Evolutionary conservation across 805 yeast genomes (phyloP), one percentile per base, ranked within the genome.

Genomic region (Candida sphagnicola): DNA sequence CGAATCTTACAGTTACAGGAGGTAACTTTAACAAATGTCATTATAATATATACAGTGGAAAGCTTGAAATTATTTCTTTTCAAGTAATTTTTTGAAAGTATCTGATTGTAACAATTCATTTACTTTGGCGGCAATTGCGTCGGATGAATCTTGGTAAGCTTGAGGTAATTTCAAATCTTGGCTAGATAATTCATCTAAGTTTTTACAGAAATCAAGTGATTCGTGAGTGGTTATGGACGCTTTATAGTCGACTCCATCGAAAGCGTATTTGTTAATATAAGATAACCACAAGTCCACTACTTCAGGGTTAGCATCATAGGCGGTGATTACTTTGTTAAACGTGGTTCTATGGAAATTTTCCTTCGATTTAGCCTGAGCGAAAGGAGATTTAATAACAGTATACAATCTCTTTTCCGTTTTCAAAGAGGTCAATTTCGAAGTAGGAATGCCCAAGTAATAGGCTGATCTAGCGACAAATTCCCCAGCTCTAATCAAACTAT

Each of bases 331-430:
- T 45, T 95, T 78, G 51, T 82, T 79, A 59, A 78, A 85, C 1
- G 98, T 93, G 35, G 77, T 74, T 67, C 98, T 81, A 67, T 86
- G 85, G 65, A 85, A 93, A 70, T 91, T 93, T 67, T 91, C 95
- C 66, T 93, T 93, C 8, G 93, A 75, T 60, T 89, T 90, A 37
- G 97, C 95, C 56, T 87, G 93, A 15, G 85, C 96, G 59, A 93
- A 93, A 1, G 97, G 97, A 3, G 96, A 81, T 59, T 82, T 78
- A 53, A 84, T 89, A 31, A 93, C 96, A 0, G 99, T 93, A 87
- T 96, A 91, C 50, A 89, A 77, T 61, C 91, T 85, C 51, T 81
- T 77, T 56, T 79, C 83, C 3, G 84, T 80, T 44, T 67, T 46
- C 79, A 83, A 46, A 77, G 60, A 35, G 81, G 85, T 72, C 14